These are phyloP conservation scores for Posidonia oceanica DNA, from an alignment of 116 monocot genomes.

Conservation along the genomic window DNA sequence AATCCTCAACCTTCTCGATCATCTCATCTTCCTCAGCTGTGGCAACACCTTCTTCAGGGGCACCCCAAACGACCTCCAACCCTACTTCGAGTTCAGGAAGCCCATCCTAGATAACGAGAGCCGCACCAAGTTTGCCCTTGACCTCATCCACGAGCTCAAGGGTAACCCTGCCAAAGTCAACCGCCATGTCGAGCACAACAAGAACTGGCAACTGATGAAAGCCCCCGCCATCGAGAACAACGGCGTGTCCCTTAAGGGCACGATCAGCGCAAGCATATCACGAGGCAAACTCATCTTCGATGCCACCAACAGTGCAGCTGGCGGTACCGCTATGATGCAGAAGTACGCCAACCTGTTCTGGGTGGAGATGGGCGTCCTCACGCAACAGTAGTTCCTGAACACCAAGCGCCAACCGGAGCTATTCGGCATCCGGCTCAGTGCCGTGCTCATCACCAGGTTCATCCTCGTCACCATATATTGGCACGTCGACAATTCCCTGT, in stretches of 20 bases:
- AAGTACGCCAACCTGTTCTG: conserved; percentile 67
- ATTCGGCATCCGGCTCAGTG: conserved; percentile 40
- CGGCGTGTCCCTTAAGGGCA: conserved; percentile 35
- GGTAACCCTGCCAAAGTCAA: conserved; percentile 14
- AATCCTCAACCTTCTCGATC: conserved; percentile 54
- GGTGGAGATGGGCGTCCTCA: conserved; percentile 49
- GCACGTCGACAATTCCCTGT: conserved; percentile 41
- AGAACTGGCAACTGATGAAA: conserved; percentile 12
- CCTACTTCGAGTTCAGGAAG: conserved; percentile 47
- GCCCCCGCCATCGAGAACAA: not conserved
- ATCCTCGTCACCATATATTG: conserved; percentile 80
- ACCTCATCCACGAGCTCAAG: conserved; percentile 62
- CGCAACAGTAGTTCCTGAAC: conserved; percentile 42
- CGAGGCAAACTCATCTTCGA: conserved; percentile 75
- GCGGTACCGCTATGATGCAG: conserved; percentile 12
- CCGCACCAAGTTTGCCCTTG: conserved; percentile 63
- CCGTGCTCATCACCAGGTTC: conserved; percentile 58
- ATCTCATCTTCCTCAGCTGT: conserved; percentile 61
- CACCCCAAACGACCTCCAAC: conserved; percentile 21
- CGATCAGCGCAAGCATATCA: conserved; percentile 64
- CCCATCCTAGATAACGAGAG: conserved; percentile 57
- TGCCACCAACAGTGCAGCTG: conserved; percentile 32
- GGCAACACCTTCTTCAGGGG: conserved; percentile 72
- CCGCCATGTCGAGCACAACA: conserved; percentile 35
- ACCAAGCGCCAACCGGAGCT: conserved; percentile 55